These are phyloP conservation scores for Avena insularis DNA, from an alignment of 176 grass and related monocot genomes.

Conservation along the genomic window DNA sequence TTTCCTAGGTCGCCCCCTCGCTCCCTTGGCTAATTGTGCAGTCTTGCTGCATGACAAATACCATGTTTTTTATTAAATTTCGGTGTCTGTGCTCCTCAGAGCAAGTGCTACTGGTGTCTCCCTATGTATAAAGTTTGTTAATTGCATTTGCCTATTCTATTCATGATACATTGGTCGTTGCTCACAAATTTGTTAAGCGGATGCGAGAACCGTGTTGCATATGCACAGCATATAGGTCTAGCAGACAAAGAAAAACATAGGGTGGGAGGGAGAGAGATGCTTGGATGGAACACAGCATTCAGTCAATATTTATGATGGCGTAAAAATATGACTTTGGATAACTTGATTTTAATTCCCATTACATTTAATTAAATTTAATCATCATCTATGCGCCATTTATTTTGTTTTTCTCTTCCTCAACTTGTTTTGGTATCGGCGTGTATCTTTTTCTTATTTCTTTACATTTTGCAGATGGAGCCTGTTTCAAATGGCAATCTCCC, in stretches of 20 bases:
- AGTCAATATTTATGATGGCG: not conserved
- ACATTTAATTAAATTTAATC: constrained; percentile 24
- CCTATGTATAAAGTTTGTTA: constrained; percentile 20
- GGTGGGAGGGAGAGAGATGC: not conserved
- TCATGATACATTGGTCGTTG: not conserved
- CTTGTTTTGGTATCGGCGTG: constrained; percentile 34
- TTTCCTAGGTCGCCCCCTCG: not conserved
- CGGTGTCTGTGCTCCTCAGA: not conserved
- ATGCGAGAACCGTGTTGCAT: not conserved
- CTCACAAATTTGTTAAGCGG: not conserved
- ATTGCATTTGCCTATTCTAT: not conserved
- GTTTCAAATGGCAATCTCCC: constrained; percentile 95
- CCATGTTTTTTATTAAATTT: not conserved
- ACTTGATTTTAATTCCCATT: constrained; percentile 18
- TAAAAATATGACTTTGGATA: constrained; percentile 26
- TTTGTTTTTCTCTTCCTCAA: constrained; percentile 39
- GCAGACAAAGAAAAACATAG: not conserved
- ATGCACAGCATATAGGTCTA: constrained; percentile 24
- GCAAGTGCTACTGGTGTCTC: not conserved
- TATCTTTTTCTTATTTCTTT: constrained; percentile 62
- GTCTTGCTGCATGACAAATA: not conserved
- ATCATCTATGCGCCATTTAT: constrained; percentile 18
- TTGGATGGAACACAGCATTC: constrained; percentile 5
- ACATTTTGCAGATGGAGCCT: constrained; percentile 92
- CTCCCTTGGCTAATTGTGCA: not conserved